Percentiles rank a stretch among this genome's conserved stretches.
phyloP scores from a whole-genome alignment of 1,139 yeast species.

The Sugiyamaella paludigena region DNA sequence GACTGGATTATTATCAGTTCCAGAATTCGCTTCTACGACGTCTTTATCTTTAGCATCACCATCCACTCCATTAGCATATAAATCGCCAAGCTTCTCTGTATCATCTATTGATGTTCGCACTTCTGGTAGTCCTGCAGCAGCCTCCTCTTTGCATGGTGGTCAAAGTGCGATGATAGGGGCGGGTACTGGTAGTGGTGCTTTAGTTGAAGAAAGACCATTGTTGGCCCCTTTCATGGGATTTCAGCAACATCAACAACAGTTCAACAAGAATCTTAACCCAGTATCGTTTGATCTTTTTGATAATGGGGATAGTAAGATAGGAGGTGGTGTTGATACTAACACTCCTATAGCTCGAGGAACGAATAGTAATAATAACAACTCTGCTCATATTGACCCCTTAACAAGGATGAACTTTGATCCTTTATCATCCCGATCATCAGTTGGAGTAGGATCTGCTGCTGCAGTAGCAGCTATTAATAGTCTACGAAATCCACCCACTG shows the following conservation, averaged over 20 bases:
- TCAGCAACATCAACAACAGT: slow-evolving; percentile 2
- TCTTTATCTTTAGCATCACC: slow-evolving; percentile 1
- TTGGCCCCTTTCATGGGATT: slow-evolving; percentile 16
- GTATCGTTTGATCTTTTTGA: slow-evolving; percentile 13
- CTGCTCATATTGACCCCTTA: too few relatives aligned
- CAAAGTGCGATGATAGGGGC: too few relatives aligned
- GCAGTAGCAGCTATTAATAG: too few relatives aligned
- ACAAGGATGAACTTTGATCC: too few relatives aligned
- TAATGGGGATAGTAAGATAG: slow-evolving; percentile 5
- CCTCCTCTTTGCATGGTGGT: too few relatives aligned
- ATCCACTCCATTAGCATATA: background rate
- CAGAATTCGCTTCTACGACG: background rate
- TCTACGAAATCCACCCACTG: too few relatives aligned
- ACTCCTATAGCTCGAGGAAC: too few relatives aligned
- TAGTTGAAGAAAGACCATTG: slow-evolving; percentile 15
- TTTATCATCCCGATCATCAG: too few relatives aligned
- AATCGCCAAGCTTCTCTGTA: slow-evolving; percentile 5
- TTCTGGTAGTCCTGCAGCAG: background rate
- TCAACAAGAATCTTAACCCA: background rate
- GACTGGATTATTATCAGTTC: slow-evolving; percentile 9
- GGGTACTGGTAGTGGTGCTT: background rate
- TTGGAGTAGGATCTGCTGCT: too few relatives aligned
- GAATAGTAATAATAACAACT: too few relatives aligned
- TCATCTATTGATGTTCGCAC: slow-evolving; percentile 9
- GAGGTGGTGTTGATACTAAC: background rate